These are phyloP conservation scores for Aspergillus persii DNA, from an alignment of 2,329 filamentous ascomycete genomes.

Conservation along the genomic window DNA sequence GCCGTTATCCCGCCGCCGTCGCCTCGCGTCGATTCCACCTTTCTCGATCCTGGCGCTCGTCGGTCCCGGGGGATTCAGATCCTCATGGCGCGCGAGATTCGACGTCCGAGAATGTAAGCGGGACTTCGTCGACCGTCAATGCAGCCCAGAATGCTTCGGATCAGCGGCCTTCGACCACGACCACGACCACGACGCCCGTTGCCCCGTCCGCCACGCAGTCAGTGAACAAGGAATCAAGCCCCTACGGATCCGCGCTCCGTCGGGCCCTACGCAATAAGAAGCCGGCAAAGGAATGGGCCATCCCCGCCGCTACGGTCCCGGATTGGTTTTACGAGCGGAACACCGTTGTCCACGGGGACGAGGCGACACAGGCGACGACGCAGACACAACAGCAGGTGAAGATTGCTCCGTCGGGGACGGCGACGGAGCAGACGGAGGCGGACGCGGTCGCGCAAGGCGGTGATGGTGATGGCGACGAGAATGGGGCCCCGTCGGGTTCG, in stretches of 20 bases:
- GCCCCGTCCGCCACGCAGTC: constrained; percentile 11
- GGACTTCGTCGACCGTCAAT: constrained; percentile 20
- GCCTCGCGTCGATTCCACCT: constrained; percentile 33
- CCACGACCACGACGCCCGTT: neutral
- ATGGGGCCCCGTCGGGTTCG: constrained; percentile 9
- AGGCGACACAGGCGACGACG: constrained; percentile 5
- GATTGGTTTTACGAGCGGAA: constrained; percentile 40
- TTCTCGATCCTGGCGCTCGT: constrained; percentile 29
- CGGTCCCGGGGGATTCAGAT: constrained; percentile 24
- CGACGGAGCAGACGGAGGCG: constrained; percentile 13
- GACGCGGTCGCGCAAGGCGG: constrained; percentile 23
- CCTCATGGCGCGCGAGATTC: constrained; percentile 25
- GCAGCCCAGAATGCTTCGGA: constrained; percentile 13
- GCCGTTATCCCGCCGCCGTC: constrained; percentile 31
- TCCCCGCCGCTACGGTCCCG: constrained; percentile 29
- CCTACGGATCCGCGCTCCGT: constrained; percentile 41
- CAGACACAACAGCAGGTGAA: constrained; percentile 24
- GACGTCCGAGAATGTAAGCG: constrained; percentile 19
- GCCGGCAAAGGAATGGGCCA: constrained; percentile 17
- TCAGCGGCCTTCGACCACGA: constrained; percentile 5
- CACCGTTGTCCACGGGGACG: constrained; percentile 24
- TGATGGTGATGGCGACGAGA: constrained; percentile 20
- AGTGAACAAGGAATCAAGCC: constrained; percentile 25
- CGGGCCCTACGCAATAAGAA: constrained; percentile 38
- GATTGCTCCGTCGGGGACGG: constrained; percentile 23